phyloP scores from a whole-genome alignment of 2,329 filamentous ascomycete species.

The Xylaria sp. region DNA sequence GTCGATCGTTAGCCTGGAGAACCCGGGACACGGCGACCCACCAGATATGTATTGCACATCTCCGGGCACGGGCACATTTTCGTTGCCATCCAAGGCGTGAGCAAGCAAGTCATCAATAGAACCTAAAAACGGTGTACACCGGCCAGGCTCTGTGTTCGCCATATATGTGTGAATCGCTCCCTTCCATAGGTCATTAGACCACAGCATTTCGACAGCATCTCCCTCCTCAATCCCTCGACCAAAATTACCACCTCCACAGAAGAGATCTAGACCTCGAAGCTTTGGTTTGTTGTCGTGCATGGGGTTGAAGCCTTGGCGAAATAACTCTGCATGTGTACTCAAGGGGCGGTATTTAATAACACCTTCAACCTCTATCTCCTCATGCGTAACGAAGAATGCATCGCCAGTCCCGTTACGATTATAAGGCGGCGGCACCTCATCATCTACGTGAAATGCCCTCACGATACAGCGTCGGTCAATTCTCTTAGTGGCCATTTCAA shows the following conservation, averaged over 20 bases:
- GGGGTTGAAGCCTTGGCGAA: slow-evolving; percentile 68
- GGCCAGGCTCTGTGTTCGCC: slow-evolving; percentile 65
- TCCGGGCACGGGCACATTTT: slow-evolving; percentile 66
- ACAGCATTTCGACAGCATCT: slow-evolving; percentile 70
- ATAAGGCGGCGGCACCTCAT: slow-evolving; percentile 70
- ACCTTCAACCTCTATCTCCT: slow-evolving; percentile 45
- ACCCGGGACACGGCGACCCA: slow-evolving; percentile 82
- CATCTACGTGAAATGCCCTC: slow-evolving; percentile 59
- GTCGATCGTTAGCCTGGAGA: slow-evolving; percentile 71
- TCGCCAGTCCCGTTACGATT: slow-evolving; percentile 71
- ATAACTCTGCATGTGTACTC: slow-evolving; percentile 41
- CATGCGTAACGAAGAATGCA: slow-evolving; percentile 70
- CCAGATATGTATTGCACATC: slow-evolving; percentile 75
- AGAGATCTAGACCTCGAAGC: slow-evolving; percentile 74
- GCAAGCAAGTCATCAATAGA: slow-evolving; percentile 76
- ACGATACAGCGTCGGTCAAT: slow-evolving; percentile 70
- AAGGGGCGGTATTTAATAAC: slow-evolving; percentile 51
- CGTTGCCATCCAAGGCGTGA: slow-evolving; percentile 62
- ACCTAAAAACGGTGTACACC: slow-evolving; percentile 69
- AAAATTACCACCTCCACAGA: slow-evolving; percentile 81
- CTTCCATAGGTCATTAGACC: slow-evolving; percentile 73
- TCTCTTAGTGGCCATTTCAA: slow-evolving; percentile 48
- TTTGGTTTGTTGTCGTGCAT: slow-evolving; percentile 45
- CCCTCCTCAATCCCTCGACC: slow-evolving; percentile 80
- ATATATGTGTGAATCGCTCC: slow-evolving; percentile 77